phyloP scores from a whole-genome alignment of 192 early-diverging fungal genomes.

The Geranomyces michiganensis region DNA sequence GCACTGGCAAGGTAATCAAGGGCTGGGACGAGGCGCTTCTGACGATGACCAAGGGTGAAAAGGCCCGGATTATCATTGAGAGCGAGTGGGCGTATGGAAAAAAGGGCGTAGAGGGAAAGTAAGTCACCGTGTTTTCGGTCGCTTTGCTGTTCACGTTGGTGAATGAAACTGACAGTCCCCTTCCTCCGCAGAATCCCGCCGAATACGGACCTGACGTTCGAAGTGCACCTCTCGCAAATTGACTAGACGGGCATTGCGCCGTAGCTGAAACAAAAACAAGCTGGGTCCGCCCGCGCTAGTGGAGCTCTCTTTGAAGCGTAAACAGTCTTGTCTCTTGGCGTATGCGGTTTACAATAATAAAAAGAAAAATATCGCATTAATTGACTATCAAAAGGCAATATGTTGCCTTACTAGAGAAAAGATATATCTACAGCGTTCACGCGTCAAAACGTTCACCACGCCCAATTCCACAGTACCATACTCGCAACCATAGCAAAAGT shows the following conservation, averaged over 20 bases:
- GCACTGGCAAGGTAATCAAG: constrained; percentile 55
- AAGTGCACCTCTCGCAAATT: constrained; percentile 44
- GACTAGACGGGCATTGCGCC: too few species aligned
- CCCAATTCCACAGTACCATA: constrained; percentile 17
- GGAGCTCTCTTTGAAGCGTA: too few species aligned
- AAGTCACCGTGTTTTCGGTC: neutral
- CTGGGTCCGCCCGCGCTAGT: too few species aligned
- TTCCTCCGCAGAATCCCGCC: constrained; percentile 54
- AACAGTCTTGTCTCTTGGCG: too few species aligned
- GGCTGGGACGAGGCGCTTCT: constrained; percentile 69
- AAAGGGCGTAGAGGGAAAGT: constrained; percentile 50
- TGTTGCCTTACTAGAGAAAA: too few species aligned
- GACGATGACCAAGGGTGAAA: constrained; percentile 64
- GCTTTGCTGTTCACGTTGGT: constrained; percentile 20
- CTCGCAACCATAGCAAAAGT: neutral
- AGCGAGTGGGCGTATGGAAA: constrained; percentile 66
- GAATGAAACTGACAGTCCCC: neutral
- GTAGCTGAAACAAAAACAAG: too few species aligned
- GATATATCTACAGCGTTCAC: too few species aligned
- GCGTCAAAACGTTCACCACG: neutral
- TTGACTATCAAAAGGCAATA: too few species aligned
- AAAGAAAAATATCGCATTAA: too few species aligned
- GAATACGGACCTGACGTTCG: constrained; percentile 59
- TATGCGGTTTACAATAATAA: too few species aligned
- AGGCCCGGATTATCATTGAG: constrained; percentile 62